Evolutionary conservation across 2,329 filamentous ascomycete species (phyloP).

Genomic region (Pseudogymnoascus sp.): DNA sequence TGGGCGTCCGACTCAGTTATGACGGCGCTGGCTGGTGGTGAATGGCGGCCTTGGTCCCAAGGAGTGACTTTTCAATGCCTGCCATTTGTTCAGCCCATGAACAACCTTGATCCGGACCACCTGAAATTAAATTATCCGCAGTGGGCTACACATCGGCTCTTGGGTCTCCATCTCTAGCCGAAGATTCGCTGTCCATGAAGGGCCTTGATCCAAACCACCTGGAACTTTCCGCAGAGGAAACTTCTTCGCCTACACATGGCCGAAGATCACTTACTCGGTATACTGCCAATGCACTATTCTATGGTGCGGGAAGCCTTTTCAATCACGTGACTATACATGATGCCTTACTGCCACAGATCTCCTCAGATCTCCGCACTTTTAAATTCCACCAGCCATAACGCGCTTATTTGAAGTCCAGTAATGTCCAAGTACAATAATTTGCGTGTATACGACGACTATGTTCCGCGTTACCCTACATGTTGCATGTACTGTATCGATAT

Average conservation of each 20-base stretch:
- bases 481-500: neutral
- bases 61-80: neutral
- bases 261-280: neutral
- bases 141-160: neutral
- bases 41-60: neutral
- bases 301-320: neutral
- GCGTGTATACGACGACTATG: neutral
- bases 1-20: neutral
- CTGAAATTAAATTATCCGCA: slow-evolving; percentile 1
- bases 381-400: slow-evolving; percentile 6
- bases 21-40: neutral
- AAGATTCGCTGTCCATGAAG: neutral
- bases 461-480: neutral
- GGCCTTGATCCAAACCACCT: neutral
- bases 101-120: neutral
- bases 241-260: neutral
- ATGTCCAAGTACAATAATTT: neutral
- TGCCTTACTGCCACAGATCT: neutral
- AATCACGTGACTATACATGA: neutral
- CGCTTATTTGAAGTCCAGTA: neutral
- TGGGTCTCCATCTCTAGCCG: neutral
- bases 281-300: neutral
- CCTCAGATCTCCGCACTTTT: neutral
- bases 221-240: neutral
- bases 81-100: neutral